Base-by-base conservation (phyloP, 2,329 filamentous ascomycete species). In the Coniella vitis region DNA sequence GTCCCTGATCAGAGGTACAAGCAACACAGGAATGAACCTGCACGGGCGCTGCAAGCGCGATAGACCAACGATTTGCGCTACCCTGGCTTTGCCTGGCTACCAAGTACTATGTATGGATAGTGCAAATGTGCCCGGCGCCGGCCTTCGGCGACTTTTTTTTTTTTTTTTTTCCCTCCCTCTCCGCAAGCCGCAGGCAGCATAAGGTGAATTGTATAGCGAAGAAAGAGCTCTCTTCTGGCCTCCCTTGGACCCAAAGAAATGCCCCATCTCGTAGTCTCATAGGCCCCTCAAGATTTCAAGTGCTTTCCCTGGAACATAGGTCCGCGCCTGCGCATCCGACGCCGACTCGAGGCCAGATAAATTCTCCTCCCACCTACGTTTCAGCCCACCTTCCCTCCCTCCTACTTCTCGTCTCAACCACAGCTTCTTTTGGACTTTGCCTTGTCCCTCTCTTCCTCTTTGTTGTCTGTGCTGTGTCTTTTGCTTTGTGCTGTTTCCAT, bases 341-440 rank as follows among this genome's bases (percentile, higher is more conserved):
- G 37, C 37, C 47, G 45, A 51, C 43, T 45, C 35, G 19, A 25
- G 38, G n/a, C 44, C 29, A 42, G 41, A 54, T 46, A 48, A 47
- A 53, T 50, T 51, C 54, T 52, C 56, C 56, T 57, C 51, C 53
- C 58, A 41, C 54, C 56, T 54, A 47, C 49, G 39, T 48, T 55
- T 19, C 40, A 31, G 3, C 40, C 29, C n/a, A 17, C 53, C 51
- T 45, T 47, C 49, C 41, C 54, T 46, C 44, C 32, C 45, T 41
- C 25, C 54, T 54, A 38, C 49, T 38, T 32, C 37, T 46, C 25
- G 36, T 35, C 20, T 41, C 32, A 36, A 43, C 29, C 39, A 16
- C 21, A n/a, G 31, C 14, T 16, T 34, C 17, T 17, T n/a, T n/a
- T 16, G 13, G 16, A 31, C 9, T 38, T 22, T 25, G 22, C 37